Conservation (phyloP, 164 flowering plant genomes). For the Pachysandra terminalis region DNA sequence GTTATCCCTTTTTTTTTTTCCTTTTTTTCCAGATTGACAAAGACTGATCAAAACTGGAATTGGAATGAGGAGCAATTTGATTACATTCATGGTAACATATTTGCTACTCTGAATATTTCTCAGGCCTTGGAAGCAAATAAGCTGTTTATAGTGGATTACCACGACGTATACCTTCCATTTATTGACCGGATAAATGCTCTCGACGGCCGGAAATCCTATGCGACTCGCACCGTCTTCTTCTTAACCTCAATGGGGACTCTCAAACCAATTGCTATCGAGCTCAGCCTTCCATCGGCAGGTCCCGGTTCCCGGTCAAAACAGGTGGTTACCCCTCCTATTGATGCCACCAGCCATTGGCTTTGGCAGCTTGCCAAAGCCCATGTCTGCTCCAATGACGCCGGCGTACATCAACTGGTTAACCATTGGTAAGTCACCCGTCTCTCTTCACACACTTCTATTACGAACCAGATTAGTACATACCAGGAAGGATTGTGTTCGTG, state of each 20-base stretch:
- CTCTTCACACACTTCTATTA: no score
- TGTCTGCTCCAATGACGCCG: constrained; percentile 90
- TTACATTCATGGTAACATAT: no score
- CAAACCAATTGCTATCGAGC: constrained; percentile 93
- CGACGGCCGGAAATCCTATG: constrained; percentile 85
- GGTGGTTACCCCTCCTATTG: constrained; percentile 65
- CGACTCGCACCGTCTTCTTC: constrained; percentile 80
- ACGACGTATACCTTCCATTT: constrained; percentile 79
- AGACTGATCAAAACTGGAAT: no score
- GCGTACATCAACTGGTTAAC: constrained; percentile 83
- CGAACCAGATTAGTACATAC: no score
- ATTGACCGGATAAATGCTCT: constrained; percentile 68
- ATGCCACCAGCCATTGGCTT: constrained; percentile 69
- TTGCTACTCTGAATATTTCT: no score
- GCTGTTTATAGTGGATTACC: constrained; percentile 72
- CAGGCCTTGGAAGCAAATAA: constrained; percentile 82
- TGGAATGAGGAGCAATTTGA: no score
- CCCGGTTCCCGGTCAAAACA: constrained; percentile 45
- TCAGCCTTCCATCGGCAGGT: constrained; percentile 52
- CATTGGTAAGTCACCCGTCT: constrained; percentile 58
- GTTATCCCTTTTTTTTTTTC: no score
- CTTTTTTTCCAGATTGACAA: background rate
- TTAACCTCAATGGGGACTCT: constrained; percentile 58
- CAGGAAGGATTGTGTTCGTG: no score
- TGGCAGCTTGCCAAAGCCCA: constrained; percentile 97